Conservation (phyloP, 441 rosid genomes). For the Mallotus repandus region DNA sequence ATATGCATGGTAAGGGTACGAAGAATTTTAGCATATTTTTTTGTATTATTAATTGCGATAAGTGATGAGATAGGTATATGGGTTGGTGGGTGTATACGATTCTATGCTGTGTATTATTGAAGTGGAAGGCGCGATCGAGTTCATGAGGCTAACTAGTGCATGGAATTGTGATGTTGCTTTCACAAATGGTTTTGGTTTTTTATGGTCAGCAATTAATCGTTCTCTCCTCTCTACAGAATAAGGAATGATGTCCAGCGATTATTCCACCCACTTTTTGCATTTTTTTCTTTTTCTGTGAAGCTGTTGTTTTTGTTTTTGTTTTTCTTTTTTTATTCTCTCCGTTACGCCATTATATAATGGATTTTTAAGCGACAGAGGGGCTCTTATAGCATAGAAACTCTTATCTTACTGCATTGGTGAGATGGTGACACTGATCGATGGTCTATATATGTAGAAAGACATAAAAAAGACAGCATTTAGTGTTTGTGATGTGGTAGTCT, state of each 20-base stretch:
- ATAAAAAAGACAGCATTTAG: background rate
- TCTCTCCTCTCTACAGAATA: conserved; percentile 26
- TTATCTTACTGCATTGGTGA: background rate
- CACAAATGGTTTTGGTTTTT: conserved; percentile 28
- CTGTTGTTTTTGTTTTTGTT: background rate
- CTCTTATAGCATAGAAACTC: too few relatives aligned
- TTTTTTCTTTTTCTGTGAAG: background rate
- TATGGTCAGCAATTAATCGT: conserved; percentile 18
- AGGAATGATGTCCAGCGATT: conserved; percentile 54
- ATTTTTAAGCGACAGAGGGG: too few relatives aligned
- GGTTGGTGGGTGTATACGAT: conserved; percentile 33
- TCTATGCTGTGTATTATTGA: conserved; percentile 33
- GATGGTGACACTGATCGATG: conserved; percentile 6
- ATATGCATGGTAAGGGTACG: background rate
- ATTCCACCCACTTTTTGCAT: conserved; percentile 37
- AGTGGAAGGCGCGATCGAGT: conserved; percentile 5
- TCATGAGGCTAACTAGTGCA: conserved; percentile 16
- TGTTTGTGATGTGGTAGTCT: too few relatives aligned
- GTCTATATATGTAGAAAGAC: background rate
- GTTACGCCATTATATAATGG: too few relatives aligned
- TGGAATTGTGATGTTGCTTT: conserved; percentile 34
- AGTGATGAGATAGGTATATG: background rate
- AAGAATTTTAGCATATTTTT: conserved; percentile 1
- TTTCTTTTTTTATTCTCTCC: too few relatives aligned
- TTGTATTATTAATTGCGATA: background rate